Base-by-base conservation (phyloP, 2,329 filamentous ascomycete species). In the Neonectria magnoliae region DNA sequence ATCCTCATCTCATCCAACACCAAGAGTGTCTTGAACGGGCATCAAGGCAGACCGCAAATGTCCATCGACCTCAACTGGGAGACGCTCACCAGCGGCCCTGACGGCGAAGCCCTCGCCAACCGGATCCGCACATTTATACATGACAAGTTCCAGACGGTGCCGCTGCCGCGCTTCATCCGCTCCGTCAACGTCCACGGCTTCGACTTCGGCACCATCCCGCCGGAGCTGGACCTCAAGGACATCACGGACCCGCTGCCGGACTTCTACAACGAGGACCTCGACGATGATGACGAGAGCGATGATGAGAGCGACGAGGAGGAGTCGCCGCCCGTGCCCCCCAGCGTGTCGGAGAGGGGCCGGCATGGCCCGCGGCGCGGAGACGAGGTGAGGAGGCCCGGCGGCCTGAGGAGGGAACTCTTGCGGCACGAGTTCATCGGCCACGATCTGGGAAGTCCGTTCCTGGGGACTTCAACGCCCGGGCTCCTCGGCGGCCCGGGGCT, bases 21-120 rank as follows among this genome's bases (percentile, higher is more conserved):
- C 47, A 18, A 31, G 13, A 13, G n/a, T 50, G 27, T 31, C 10
- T n/a, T 7, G n/a, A 51, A 42, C 48, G 48, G 25, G 48, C 36
- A 27, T 55, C 42, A 54, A 54, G 22, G 52, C 59, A 42, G 25
- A 56, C 45, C 47, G 58, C 66, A 65, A 71, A 99, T 99, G 96
- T 98, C 96, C 72, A 95, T 99, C 83, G 94, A 98, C 77, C 91
- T 99, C 78, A 94, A 97, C 81, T 99, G 96, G 96, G 91, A 96
- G 76, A 92, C 91, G 67, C 88, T 98, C 76, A 98, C 95, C 22
- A 90, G 90, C 67, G 96, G 96, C 29, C 89, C 93, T 53, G 95
- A 98, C 80, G 95, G 96, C 60, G 87, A 90, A 69, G 92, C 89
- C 58, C 89, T 98, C 66, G 94, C 95, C 53, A 91, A 94, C 76